Base-by-base conservation (phyloP, 2,329 filamentous ascomycete genomes). In the Monosporascus sp. region DNA sequence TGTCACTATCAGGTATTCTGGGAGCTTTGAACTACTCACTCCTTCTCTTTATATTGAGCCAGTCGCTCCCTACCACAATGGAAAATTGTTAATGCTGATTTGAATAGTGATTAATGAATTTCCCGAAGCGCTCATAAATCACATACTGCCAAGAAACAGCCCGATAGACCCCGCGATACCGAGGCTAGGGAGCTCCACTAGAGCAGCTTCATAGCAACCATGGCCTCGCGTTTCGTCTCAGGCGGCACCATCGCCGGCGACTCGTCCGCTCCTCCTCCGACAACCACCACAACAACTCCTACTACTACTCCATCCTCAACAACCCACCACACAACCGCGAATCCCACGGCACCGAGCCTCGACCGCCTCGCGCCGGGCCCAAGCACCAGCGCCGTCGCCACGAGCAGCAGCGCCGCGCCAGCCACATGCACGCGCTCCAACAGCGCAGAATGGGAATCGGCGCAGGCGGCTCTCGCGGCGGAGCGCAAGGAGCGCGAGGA, bases 401-500 rank as follows among this genome's bases (percentile, higher is more conserved):
- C 49, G 2, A 40, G 53, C 26, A 49, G 52, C 19, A 31, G 16
- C 20, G 20, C 38, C 34, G 38, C 37, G 27, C 22, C 36, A 45
- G 14, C 26, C 53, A 51, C 34, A 53, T 22, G 1, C 53, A 55
- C 17, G 44, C 58, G 19, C 31, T 64, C 64, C 46, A 66, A 63
- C 49, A 58, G 64, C 37, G 65, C 68, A 36, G 84, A 84, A 55
- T 90, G 87, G 86, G 80, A 82, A 59, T 74, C 76, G 36, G 87
- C 86, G 14, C 82, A 88, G 68, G 71, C 75, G 46, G 80, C 87
- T 57, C 76, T 91, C 19, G 85, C 87, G 19, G 79, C 78, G 11
- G 80, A 84, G 57, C 76, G 83, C 40, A 73, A 71, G 57, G 73
- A 73, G 54, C 79, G 83, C 55, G 77, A 80, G 31, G 79, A 82